These are phyloP conservation scores for Acacia confusa DNA, from an alignment of 306 rosid genomes.

Conservation along the genomic window DNA sequence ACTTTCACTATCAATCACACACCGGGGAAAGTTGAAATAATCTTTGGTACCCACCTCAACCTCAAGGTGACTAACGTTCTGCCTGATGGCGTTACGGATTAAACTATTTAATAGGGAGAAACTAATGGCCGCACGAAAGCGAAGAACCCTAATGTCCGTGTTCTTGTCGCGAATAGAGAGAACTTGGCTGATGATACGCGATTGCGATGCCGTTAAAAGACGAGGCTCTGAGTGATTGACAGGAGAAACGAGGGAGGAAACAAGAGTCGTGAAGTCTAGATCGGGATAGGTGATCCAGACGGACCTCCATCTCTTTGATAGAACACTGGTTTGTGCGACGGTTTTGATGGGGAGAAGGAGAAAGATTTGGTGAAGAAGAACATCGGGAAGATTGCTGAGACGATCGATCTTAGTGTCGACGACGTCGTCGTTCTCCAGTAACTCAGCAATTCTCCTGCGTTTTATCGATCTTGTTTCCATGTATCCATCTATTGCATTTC, in stretches of 20 bases:
- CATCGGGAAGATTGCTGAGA: constrained; percentile 80
- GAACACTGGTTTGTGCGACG: constrained; percentile 58
- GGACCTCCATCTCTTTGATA: constrained; percentile 63
- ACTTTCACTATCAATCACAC: constrained; percentile 52
- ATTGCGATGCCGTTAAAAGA: constrained; percentile 11
- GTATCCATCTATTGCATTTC: background rate
- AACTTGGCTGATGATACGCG: constrained; percentile 55
- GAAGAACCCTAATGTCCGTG: constrained; percentile 58
- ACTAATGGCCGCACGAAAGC: constrained; percentile 52
- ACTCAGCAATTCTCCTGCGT: constrained; percentile 40
- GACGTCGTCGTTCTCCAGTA: background rate
- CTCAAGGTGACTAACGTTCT: constrained; percentile 61
- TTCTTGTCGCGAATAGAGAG: constrained; percentile 48
- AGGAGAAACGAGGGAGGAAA: constrained; percentile 19
- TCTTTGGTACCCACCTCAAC: constrained; percentile 58
- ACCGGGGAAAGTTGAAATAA: constrained; percentile 72
- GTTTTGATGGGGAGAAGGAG: constrained; percentile 64
- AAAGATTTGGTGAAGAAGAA: constrained; percentile 60
- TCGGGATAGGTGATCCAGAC: constrained; percentile 80
- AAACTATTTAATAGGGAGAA: constrained; percentile 61
- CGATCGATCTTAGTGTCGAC: constrained; percentile 40
- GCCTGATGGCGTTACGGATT: constrained; percentile 64
- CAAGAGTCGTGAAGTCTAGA: constrained; percentile 68
- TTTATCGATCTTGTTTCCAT: constrained; percentile 80
- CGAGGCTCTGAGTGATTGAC: constrained; percentile 17